A percentile compares a stretch with the other conserved stretches of the same genome.
Conservation (phyloP, 176 grass and related monocot genomes). For the Triticum dicoccoides region DNA sequence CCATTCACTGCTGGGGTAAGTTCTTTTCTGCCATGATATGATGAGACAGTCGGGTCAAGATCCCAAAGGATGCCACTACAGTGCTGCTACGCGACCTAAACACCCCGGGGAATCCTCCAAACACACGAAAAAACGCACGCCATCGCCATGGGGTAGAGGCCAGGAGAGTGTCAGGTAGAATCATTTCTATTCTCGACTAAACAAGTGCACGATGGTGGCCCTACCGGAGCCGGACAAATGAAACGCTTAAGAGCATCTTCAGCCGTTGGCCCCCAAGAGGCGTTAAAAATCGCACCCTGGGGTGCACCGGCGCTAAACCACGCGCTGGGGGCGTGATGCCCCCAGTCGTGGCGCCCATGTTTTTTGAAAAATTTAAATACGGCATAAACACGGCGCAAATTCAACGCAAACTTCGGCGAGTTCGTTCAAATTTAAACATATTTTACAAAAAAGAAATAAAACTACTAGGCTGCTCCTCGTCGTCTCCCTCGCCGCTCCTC, state of each 20-base stretch:
- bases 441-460: no score
- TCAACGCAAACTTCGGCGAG: no score
- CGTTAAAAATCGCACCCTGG: no score
- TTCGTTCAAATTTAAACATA: no score
- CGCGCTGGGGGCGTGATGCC: no score
- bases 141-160: not conserved
- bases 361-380: no score
- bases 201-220: not conserved
- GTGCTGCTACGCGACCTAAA: not conserved
- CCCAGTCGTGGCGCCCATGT: no score
- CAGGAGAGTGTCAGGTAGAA: not conserved
- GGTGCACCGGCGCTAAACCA: no score
- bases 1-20: not conserved
- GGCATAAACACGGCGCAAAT: no score
- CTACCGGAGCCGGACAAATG: not conserved
- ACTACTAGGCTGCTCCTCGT: no score
- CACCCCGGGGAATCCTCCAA: not conserved
- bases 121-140: not conserved
- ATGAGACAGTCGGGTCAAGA: not conserved
- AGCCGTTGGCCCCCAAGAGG: no score
- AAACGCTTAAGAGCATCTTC: not conserved
- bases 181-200: constrained; percentile 7
- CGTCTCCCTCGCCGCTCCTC: no score
- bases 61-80: not conserved
- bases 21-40: not conserved